phyloP scores from a whole-genome alignment of 1,284 basidiomycete species.

The Ustilago sp. region DNA sequence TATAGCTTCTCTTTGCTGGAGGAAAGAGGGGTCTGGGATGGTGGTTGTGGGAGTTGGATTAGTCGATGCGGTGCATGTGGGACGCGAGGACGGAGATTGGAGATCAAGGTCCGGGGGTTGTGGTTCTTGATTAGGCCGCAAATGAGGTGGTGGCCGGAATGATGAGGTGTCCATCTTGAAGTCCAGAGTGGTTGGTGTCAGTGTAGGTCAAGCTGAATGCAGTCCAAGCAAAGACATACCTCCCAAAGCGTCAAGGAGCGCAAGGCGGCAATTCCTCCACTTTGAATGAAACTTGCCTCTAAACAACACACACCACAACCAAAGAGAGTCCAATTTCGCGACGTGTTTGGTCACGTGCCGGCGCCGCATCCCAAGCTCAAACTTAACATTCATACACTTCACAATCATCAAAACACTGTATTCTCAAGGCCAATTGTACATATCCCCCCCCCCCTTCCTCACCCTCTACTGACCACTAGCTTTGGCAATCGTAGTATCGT shows the following conservation, averaged over 20 bases:
- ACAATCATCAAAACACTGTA: too few relatives aligned
- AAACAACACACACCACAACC: constrained; percentile 13
- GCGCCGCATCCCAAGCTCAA: too few relatives aligned
- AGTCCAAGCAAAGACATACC: not conserved
- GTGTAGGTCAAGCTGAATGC: not conserved
- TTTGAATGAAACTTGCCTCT: constrained; percentile 6
- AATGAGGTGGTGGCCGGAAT: not conserved
- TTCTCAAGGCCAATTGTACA: not conserved
- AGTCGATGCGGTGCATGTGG: too few relatives aligned
- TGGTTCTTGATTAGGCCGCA: not conserved
- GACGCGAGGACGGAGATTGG: too few relatives aligned
- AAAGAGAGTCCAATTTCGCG: not conserved
- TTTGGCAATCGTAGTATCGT: constrained; percentile 65
- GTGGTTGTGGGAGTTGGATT: not conserved
- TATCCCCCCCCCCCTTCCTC: too few relatives aligned
- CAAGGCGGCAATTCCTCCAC: not conserved
- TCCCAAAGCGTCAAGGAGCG: not conserved
- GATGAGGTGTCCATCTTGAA: too few relatives aligned
- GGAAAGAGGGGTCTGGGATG: not conserved
- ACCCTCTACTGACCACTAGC: constrained; percentile 35
- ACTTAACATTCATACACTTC: not conserved
- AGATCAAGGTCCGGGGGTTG: too few relatives aligned
- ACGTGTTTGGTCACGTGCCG: constrained; percentile 14
- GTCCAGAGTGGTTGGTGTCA: not conserved
- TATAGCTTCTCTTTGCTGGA: not conserved